Evolutionary conservation across 1,284 basidiomycete species (phyloP).

Genomic region (Termitomyces sp.): DNA sequence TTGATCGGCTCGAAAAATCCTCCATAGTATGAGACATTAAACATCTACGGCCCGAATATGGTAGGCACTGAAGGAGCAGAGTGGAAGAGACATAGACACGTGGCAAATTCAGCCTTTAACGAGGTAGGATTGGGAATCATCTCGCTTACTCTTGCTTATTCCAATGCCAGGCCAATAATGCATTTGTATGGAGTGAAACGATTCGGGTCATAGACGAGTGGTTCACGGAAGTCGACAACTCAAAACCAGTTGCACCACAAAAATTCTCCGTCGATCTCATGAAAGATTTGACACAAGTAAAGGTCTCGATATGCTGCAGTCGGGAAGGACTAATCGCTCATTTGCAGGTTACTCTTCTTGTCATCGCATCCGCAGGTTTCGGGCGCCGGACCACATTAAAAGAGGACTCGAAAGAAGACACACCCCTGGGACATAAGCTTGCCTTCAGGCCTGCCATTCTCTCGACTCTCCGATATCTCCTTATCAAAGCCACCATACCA

Average conservation of each 20-base stretch:
- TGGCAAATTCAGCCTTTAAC: slow-evolving; percentile 38
- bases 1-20: neutral
- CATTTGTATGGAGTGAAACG: slow-evolving; percentile 41
- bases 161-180: slow-evolving; percentile 35
- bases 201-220: slow-evolving; percentile 40
- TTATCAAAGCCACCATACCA: slow-evolving; percentile 29
- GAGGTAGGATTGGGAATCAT: slow-evolving; percentile 24
- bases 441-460: slow-evolving; percentile 32
- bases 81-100: slow-evolving; percentile 39
- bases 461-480: slow-evolving; percentile 24
- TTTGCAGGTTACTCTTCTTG: slow-evolving; percentile 32
- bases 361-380: slow-evolving; percentile 41
- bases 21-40: slow-evolving; percentile 31
- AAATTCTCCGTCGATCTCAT: slow-evolving; percentile 25
- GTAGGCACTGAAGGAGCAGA: slow-evolving; percentile 38
- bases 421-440: slow-evolving; percentile 28
- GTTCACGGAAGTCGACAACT: slow-evolving; percentile 34
- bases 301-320: neutral
- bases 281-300: slow-evolving; percentile 27
- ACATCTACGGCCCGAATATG: slow-evolving; percentile 37
- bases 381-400: slow-evolving; percentile 32
- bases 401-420: slow-evolving; percentile 22
- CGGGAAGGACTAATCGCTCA: neutral
- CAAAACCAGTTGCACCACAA: slow-evolving; percentile 15
- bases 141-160: neutral